phyloP scores from a whole-genome alignment of 306 rosid species.

The Senna tora region DNA sequence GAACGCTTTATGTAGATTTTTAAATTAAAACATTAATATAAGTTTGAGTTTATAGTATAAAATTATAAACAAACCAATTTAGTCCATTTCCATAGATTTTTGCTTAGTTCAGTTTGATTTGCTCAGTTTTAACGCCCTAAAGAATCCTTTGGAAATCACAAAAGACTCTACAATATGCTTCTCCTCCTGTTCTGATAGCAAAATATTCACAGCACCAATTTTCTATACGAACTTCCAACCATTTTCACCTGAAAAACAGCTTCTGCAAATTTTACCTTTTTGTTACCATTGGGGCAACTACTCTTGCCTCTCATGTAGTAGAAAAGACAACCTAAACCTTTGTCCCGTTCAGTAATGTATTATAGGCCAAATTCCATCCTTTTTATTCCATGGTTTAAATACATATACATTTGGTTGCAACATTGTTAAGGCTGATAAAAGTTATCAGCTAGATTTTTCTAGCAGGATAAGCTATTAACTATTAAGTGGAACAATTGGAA shows the following conservation, averaged over 20 bases:
- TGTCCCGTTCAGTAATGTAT: conserved; percentile 4
- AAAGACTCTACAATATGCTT: background rate
- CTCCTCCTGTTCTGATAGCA: background rate
- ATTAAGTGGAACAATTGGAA: conserved; percentile 4
- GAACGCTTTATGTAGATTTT: too few species aligned
- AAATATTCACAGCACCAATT: background rate
- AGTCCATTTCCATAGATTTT: too few species aligned
- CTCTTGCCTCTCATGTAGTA: background rate
- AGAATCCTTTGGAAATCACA: conserved; percentile 6
- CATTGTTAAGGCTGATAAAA: too few species aligned
- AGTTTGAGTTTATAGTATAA: too few species aligned
- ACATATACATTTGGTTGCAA: too few species aligned
- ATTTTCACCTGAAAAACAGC: conserved; percentile 12
- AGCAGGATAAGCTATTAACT: conserved; percentile 2
- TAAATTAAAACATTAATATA: too few species aligned
- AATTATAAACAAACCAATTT: too few species aligned
- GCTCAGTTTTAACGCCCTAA: too few species aligned
- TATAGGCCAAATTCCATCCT: background rate
- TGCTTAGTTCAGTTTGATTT: too few species aligned
- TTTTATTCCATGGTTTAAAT: too few species aligned
- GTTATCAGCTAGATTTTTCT: background rate
- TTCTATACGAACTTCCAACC: background rate
- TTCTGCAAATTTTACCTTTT: background rate
- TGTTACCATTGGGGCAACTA: conserved; percentile 11
- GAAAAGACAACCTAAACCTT: background rate